Evolutionary conservation across 805 yeast species (phyloP).

Genomic region (Tetrapisispora iriomotensis): DNA sequence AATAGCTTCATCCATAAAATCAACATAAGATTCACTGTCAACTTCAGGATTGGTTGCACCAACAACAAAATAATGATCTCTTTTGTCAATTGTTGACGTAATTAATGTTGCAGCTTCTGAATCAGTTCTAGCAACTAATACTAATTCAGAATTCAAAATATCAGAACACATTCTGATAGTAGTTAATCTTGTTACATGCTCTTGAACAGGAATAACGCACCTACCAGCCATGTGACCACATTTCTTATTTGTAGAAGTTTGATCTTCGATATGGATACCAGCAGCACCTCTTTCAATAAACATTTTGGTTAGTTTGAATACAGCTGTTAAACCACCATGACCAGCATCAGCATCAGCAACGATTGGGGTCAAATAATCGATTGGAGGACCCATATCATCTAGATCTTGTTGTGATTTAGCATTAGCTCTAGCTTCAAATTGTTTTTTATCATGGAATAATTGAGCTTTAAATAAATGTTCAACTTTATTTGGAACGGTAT

Average conservation of each 20-base stretch:
- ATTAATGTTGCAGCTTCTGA: slow-evolving; percentile 95
- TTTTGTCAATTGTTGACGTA: slow-evolving; percentile 85
- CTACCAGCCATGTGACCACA: slow-evolving; percentile 99
- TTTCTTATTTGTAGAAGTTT: slow-evolving; percentile 97
- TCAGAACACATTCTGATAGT: slow-evolving; percentile 95
- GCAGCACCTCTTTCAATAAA: slow-evolving; percentile 98
- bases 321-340: slow-evolving; percentile 97
- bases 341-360: slow-evolving; percentile 98
- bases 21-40: slow-evolving; percentile 37
- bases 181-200: slow-evolving; percentile 87
- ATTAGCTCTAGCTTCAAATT: slow-evolving; percentile 68
- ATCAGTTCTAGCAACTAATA: slow-evolving; percentile 91
- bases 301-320: slow-evolving; percentile 88
- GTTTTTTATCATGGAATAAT: slow-evolving; percentile 94
- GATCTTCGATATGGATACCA: slow-evolving; percentile 97
- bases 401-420: slow-evolving; percentile 46
- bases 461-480: slow-evolving; percentile 96
- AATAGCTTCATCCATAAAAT: slow-evolving; percentile 78
- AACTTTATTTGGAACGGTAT: slow-evolving; percentile 96
- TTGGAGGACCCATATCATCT: slow-evolving; percentile 61
- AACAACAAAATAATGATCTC: slow-evolving; percentile 87
- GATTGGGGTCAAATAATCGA: slow-evolving; percentile 87
- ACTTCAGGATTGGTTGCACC: slow-evolving; percentile 87
- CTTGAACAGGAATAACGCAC: slow-evolving; percentile 94
- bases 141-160: slow-evolving; percentile 75